Base-by-base conservation (phyloP, 1,284 basidiomycete genomes). In the Ceratobasidium sp. region DNA sequence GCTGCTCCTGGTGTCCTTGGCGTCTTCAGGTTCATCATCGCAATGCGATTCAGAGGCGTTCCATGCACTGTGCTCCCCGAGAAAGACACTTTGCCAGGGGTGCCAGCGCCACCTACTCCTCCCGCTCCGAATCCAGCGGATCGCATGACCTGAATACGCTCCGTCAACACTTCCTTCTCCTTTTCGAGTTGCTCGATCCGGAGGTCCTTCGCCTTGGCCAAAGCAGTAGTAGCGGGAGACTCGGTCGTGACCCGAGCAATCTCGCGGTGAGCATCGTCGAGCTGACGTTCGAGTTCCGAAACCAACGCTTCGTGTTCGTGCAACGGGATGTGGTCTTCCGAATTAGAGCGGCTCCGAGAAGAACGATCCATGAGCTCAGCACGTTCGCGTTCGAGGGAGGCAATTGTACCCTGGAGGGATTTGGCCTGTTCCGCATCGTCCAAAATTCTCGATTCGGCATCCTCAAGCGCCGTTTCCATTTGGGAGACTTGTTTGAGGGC, bases 221-320 rank as follows among this genome's bases (percentile, higher is more conserved):
- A 89, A 0, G 92, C 91, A 80, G 90, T 91, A 6, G 93, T 88
- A 61, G 91, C 91, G n/a, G 93, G 92, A 15, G 92, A 93, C 80
- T 93, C 84, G 0, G 90, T 88, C 67, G 90, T 90, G 62, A 97
- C 86, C 23, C 91, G 89, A 0, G 92, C 93, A 78, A 96, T 93
- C 83, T 96, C 94, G 81, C 87, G 90, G 82, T 94, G 89, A 0
- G 96, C 95, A 1, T 91, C 89, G 79, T 95, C 93, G 38, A 97
- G 88, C 80, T 96, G 93, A 5, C 88, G 87, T 83, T 96, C 94
- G 57, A 97, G 86, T 0, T 82, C 81, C 3, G 79, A 65, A 56
- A 85, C 80, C n/a, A 83, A 77, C 42, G 87, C 88, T 78, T 88
- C 86, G 61, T 79, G 76, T 46, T 78, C 76, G 84, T 83, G 54